Percentiles rank a stretch among this genome's conserved stretches.
Evolutionary conservation across 495 filamentous ascomycete species (phyloP).

Genomic region (Filosporella fistucella): DNA sequence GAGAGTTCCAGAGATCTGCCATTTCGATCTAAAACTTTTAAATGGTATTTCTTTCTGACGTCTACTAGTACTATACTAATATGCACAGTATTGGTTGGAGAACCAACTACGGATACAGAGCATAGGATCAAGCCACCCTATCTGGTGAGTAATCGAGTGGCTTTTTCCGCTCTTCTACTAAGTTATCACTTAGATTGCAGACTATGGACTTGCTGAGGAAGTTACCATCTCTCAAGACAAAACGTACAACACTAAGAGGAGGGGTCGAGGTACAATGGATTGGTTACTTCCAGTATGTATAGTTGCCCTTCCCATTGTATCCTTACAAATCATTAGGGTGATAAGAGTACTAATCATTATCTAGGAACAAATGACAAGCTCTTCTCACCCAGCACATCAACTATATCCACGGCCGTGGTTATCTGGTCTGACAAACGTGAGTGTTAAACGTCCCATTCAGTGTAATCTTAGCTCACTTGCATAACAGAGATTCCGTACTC

Average conservation of each 20-base stretch:
- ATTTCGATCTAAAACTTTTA: constrained; percentile 9
- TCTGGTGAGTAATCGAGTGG: not conserved
- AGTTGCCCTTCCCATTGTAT: not conserved
- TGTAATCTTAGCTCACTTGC: too few species aligned
- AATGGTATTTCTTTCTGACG: not conserved
- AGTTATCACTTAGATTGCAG: not conserved
- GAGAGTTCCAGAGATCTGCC: constrained; percentile 1
- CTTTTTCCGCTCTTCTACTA: not conserved
- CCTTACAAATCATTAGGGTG: not conserved
- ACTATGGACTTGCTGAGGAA: constrained; percentile 4
- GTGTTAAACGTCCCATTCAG: too few species aligned
- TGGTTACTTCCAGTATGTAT: constrained; percentile 3
- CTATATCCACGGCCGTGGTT: too few species aligned
- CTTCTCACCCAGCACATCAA: too few species aligned
- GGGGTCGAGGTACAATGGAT: not conserved
- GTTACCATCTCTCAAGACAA: not conserved
- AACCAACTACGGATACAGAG: not conserved
- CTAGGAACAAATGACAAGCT: not conserved
- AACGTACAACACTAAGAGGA: not conserved
- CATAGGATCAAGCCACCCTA: constrained; percentile 1
- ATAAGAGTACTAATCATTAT: too few species aligned
- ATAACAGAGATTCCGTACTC: too few species aligned
- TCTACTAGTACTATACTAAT: too few species aligned
- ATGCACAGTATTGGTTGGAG: not conserved
- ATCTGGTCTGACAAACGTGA: too few species aligned